Evolutionary conservation across 75 land plant genomes (phyloP).

Genomic region (Selaginella tamariscina): DNA sequence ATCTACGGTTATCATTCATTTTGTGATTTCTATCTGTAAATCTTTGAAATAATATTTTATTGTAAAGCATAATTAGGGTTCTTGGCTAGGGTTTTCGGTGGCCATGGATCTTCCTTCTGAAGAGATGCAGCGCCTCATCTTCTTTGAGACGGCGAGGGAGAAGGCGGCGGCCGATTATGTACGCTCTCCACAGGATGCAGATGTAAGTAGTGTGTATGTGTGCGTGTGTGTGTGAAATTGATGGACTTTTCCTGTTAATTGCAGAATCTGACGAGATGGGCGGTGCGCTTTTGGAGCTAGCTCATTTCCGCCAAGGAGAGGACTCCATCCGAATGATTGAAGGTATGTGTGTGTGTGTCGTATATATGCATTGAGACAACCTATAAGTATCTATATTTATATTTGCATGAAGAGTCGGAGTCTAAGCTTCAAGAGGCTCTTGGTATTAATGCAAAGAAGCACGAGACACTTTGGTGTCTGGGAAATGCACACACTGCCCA

Average conservation of each 20-base stretch:
- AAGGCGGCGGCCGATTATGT: slow-evolving; percentile 5
- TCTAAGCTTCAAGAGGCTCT: slow-evolving; percentile 3
- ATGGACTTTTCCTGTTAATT: not conserved
- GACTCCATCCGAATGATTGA: not conserved
- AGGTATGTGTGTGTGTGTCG: not conserved
- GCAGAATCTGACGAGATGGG: slow-evolving; percentile 11
- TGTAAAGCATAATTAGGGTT: not conserved
- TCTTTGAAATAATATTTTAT: too few relatives aligned
- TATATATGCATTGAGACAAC: not conserved
- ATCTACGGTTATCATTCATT: too few relatives aligned
- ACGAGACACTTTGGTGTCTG: slow-evolving; percentile 9
- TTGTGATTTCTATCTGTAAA: too few relatives aligned
- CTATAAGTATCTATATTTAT: not conserved
- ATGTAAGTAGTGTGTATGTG: not conserved
- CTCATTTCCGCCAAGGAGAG: slow-evolving; percentile 11
- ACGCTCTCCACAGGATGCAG: not conserved
- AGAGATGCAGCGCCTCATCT: slow-evolving; percentile 12
- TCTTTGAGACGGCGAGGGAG: slow-evolving; percentile 10
- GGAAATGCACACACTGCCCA: slow-evolving; percentile 7
- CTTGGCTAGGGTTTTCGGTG: not conserved
- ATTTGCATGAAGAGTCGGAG: not conserved
- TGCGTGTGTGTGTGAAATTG: not conserved
- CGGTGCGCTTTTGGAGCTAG: slow-evolving; percentile 1
- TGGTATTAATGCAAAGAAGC: slow-evolving; percentile 1
- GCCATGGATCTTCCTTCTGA: not conserved